Evolutionary conservation across 495 filamentous ascomycete genomes (phyloP).

Genomic region (Xylaria intraflava): DNA sequence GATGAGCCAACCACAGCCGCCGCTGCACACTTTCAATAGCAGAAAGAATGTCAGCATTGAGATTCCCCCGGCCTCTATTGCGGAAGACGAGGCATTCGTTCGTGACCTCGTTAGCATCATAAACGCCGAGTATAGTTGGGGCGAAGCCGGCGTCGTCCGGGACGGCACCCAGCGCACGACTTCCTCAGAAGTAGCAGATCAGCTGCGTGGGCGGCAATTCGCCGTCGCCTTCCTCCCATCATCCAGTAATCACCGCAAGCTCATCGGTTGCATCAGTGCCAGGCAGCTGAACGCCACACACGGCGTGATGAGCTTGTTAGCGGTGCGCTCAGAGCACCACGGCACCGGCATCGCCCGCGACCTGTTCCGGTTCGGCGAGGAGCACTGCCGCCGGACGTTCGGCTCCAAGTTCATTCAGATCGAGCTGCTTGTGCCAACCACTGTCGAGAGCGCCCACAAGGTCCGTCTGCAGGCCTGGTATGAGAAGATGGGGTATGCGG

Average conservation of each 20-base stretch:
- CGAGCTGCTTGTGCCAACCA: constrained; percentile 9
- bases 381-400: neutral
- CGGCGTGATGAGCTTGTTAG: constrained; percentile 4
- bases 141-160: constrained; percentile 6
- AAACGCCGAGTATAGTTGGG: neutral
- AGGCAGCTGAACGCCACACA: neutral
- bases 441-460: constrained; percentile 4
- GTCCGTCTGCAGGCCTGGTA: constrained; percentile 9
- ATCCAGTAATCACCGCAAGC: neutral
- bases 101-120: neutral
- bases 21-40: neutral
- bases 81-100: neutral
- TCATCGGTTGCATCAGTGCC: neutral
- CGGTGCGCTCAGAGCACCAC: constrained; percentile 2
- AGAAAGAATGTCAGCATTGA: neutral
- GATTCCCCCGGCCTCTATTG: neutral
- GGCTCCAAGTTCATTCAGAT: neutral
- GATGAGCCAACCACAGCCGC: neutral
- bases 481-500: constrained; percentile 3
- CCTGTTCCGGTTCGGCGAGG: constrained; percentile 8
- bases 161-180: constrained; percentile 4
- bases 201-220: constrained; percentile 6
- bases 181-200: constrained; percentile 2
- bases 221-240: constrained; percentile 1
- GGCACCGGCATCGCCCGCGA: constrained; percentile 6